Base-by-base conservation (phyloP, 208 protist species). In the Trypanosoma theileri region DNA sequence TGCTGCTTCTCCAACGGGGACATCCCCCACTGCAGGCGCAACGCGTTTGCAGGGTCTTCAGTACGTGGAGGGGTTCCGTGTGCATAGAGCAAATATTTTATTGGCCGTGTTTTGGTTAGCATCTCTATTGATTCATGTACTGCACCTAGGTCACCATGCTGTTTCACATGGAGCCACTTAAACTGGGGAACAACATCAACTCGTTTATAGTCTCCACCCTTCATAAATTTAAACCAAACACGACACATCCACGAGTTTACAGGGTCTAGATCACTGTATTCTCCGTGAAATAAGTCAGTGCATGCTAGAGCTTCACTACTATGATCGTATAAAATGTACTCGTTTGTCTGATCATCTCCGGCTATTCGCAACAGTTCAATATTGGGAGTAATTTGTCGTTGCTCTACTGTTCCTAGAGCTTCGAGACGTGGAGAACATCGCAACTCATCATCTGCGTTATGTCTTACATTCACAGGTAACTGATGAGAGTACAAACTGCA, bases 201-300 rank as follows among this genome's bases (percentile, higher is more conserved):
- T 46, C 83, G 82, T 63, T 90, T 92, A 80, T 93, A 80, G 70
- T 92, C 74, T 54, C 89, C 89, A 22, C 59, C 53, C 73, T 89
- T 89, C 86, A 93, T 91, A 42, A 95, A 90, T 75, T 95, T 95
- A 63, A 95, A 95, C 85, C 86, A 95, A 58, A 95, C 86, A 8
- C 89, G 89, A 51, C 89, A 93, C 84, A 95, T 85, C 85, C 89
- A 92, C 19, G 80, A 82, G 81, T 95, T 95, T n/a, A 88, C 80
- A 21, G 86, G 85, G 65, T 95, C 89, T 46, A 90, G 71, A 69
- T 95, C 89, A 52, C 75, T 70, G 76, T 95, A 95, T 31, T 66
- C 74, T 26, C 89, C 89, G 63, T 95, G 86, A 71, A 83, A 95
- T n/a, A 95, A 67, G 45, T 95, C 89, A 9, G 84, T 91, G 70